phyloP scores from a whole-genome alignment of 2,329 filamentous ascomycete genomes.

The Aspergillus neotritici region DNA sequence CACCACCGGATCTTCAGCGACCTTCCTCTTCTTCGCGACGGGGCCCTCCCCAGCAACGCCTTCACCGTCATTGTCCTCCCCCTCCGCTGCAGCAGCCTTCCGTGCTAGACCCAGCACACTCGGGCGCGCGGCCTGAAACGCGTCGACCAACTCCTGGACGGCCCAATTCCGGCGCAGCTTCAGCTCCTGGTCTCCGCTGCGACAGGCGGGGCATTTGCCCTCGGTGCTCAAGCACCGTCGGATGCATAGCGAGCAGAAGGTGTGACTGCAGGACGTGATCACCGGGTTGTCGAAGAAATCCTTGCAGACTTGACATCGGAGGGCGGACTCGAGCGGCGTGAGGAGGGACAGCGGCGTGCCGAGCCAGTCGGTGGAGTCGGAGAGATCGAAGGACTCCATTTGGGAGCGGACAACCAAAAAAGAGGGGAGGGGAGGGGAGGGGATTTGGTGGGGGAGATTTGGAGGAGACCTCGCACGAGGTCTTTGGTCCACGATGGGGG shows the following conservation, averaged over 20 bases:
- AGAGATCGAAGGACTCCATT: slow-evolving; percentile 29
- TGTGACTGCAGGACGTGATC: slow-evolving; percentile 90
- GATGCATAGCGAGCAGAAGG: slow-evolving; percentile 95
- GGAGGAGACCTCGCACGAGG: no score
- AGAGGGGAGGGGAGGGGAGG: background rate
- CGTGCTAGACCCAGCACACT: slow-evolving; percentile 61
- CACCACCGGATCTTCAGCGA: slow-evolving; percentile 23
- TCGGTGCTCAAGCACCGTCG: slow-evolving; percentile 75
- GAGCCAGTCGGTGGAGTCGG: slow-evolving; percentile 47
- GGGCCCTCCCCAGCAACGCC: slow-evolving; percentile 28
- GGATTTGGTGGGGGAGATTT: background rate
- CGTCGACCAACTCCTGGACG: slow-evolving; percentile 75
- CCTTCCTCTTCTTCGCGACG: slow-evolving; percentile 32
- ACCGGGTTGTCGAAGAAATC: slow-evolving; percentile 94
- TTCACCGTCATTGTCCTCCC: slow-evolving; percentile 44
- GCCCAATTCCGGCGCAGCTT: slow-evolving; percentile 80
- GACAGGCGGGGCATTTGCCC: slow-evolving; percentile 82
- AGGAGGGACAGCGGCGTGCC: slow-evolving; percentile 41
- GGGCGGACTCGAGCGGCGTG: slow-evolving; percentile 64
- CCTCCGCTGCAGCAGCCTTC: slow-evolving; percentile 48
- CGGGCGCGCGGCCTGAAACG: slow-evolving; percentile 63
- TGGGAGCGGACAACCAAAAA: background rate
- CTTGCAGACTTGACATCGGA: slow-evolving; percentile 96
- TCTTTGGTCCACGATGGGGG: no score
- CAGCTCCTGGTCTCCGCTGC: slow-evolving; percentile 70